Base-by-base conservation (phyloP, 345 rosid species). In the Linum lewisii region DNA sequence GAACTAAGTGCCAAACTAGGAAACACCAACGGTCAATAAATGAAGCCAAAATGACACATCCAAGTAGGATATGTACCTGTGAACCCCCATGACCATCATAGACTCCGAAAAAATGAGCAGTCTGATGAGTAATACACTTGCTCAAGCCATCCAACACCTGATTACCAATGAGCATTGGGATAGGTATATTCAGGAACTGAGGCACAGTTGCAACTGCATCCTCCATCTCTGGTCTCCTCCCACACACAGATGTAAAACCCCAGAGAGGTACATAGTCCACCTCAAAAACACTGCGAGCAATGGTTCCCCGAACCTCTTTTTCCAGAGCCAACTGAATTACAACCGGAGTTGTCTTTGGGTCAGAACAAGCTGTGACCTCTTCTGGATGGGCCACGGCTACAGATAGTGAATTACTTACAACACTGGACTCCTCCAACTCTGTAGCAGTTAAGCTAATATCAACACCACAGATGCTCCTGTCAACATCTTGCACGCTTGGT, bases 21-120 rank as follows among this genome's bases (percentile, higher is more conserved):
- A 44, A 20, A 24, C 5, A 55, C 14, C 20, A 37, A 21, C 7
- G 54, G 47, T 56, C 19, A 25, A 54, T 56, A 58, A 56, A 63
- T 2, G 38, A 15, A n/a, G n/a, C 34, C 10, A 25, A 60, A 34
- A 6, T 20, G 7, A 63, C 24, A 22, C 9, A 19, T 38, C 24
- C 6, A 10, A 36, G 56, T 42, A 42, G 56, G 52, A 25, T 21
- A 20, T 24, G 36, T 71, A 89, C 99, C 95, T 89, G 94, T 21
- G 80, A 72, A 53, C 99, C 97, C 73, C 99, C 99, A 56, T 93
- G 99, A 57, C 99, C 99, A 81, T 93, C 99, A 73, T 93, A 93
- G 54, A 87, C 97, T 57, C 95, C 97, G 18, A 87, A 89, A 66
- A 89, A 85, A 72, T 93, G 97, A 66, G 86, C 84, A 4, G 82